Conservation (phyloP, 805 yeast genomes). For the Candida incommunis region DNA sequence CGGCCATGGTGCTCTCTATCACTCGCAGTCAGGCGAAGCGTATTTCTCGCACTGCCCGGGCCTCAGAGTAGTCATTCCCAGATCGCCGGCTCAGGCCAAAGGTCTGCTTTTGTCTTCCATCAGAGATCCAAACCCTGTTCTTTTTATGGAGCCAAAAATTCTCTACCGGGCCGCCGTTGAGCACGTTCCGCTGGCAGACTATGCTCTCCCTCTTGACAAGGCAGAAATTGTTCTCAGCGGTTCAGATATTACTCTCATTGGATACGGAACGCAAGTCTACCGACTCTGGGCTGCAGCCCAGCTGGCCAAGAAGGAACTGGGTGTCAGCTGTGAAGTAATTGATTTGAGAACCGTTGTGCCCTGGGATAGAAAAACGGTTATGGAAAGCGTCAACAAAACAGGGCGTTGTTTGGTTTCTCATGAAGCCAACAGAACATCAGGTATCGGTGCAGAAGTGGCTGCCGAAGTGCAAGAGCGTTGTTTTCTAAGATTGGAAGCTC, state of each 20-base stretch:
- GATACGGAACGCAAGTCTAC: constrained; percentile 74
- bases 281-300: constrained; percentile 75
- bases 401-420: constrained; percentile 74
- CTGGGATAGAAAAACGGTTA: constrained; percentile 68
- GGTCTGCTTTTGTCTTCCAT: constrained; percentile 83
- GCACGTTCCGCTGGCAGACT: constrained; percentile 71
- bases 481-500: constrained; percentile 84
- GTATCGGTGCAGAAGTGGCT: constrained; percentile 89
- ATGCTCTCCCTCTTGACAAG: constrained; percentile 71
- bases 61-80: constrained; percentile 79
- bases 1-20: constrained; percentile 95
- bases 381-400: constrained; percentile 76
- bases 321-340: constrained; percentile 72
- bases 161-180: constrained; percentile 77
- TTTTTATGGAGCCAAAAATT: constrained; percentile 82
- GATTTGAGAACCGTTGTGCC: constrained; percentile 90
- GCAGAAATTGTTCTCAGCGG: constrained; percentile 82
- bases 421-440: constrained; percentile 84
- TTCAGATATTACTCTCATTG: constrained; percentile 63
- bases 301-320: constrained; percentile 57
- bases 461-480: constrained; percentile 94
- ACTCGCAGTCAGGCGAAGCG: constrained; percentile 85
- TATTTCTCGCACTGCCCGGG: constrained; percentile 95
- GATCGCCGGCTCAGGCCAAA: constrained; percentile 80
- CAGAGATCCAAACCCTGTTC: constrained; percentile 91